Percentiles rank a stretch among this genome's conserved stretches.
phyloP scores from a whole-genome alignment of 768 basidiomycete species.

The Sporobolomyces roseus region DNA sequence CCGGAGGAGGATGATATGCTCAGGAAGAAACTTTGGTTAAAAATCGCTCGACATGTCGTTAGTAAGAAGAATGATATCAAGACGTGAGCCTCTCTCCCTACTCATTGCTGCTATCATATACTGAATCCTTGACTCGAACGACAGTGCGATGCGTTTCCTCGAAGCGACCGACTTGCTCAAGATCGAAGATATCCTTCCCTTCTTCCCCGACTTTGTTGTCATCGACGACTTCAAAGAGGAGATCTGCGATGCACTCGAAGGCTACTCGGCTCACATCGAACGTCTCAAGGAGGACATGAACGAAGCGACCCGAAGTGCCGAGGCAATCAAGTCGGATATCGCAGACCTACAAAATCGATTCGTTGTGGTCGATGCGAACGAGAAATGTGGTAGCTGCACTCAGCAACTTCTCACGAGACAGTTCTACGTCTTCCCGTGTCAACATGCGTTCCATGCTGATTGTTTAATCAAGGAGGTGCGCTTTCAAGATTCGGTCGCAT shows the following conservation, averaged over 20 bases:
- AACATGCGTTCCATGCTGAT: conserved; percentile 95
- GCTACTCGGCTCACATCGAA: conserved; percentile 87
- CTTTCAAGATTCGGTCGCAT: conserved; percentile 16
- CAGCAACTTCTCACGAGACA: conserved; percentile 75
- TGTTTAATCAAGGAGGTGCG: conserved; percentile 89
- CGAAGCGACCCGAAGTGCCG: conserved; percentile 84
- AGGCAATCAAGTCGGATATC: conserved; percentile 89
- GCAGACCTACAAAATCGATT: conserved; percentile 78
- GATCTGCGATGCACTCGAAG: conserved; percentile 90
- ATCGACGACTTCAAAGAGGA: conserved; percentile 99
- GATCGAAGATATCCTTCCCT: conserved; percentile 96
- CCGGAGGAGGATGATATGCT: conserved; percentile 74
- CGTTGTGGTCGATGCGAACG: conserved; percentile 81
- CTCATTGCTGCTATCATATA: neutral
- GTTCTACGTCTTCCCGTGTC: conserved; percentile 98
- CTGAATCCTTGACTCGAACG: neutral
- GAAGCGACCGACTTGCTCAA: conserved; percentile 91
- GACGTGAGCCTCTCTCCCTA: conserved; percentile 61
- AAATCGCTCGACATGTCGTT: conserved; percentile 97
- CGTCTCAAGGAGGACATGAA: conserved; percentile 89
- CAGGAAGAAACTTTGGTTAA: conserved; percentile 92
- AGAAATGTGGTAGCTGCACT: conserved; percentile 78
- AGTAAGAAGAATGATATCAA: conserved; percentile 98
- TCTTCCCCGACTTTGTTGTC: conserved; percentile 99
- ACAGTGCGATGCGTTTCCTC: conserved; percentile 91